A percentile compares a stretch with the other conserved stretches of the same genome.
These are phyloP conservation scores for Penicillium sp. DNA, from an alignment of 2,329 filamentous ascomycete species.

Conservation along the genomic window DNA sequence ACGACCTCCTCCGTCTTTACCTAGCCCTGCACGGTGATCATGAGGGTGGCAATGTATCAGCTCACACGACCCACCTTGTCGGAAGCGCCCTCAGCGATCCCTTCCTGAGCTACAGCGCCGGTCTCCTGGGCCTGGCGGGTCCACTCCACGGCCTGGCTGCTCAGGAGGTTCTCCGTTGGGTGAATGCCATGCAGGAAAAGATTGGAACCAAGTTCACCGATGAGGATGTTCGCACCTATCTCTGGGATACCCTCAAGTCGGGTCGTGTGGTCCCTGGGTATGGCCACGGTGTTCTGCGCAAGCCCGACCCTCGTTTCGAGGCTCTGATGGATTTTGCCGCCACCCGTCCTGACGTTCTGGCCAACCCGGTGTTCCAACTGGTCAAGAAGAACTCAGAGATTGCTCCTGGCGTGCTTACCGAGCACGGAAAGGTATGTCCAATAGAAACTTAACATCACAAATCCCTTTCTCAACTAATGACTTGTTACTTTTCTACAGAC, in stretches of 20 bases:
- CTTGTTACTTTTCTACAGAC: slow-evolving; percentile 51
- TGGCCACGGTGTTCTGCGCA: slow-evolving; percentile 91
- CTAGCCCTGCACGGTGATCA: slow-evolving; percentile 96
- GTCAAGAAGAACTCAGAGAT: slow-evolving; percentile 92
- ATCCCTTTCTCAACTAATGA: neutral
- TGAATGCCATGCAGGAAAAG: slow-evolving; percentile 87
- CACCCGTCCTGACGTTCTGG: slow-evolving; percentile 76
- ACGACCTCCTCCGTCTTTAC: slow-evolving; percentile 90
- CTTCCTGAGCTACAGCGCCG: slow-evolving; percentile 93
- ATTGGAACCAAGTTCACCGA: slow-evolving; percentile 78
- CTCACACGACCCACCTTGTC: slow-evolving; percentile 91
- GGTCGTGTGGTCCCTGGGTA: slow-evolving; percentile 94
- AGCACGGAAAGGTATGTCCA: slow-evolving; percentile 75
- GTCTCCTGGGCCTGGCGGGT: slow-evolving; percentile 92
- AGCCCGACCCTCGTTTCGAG: slow-evolving; percentile 94
- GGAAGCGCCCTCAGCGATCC: slow-evolving; percentile 92
- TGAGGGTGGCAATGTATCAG: slow-evolving; percentile 96
- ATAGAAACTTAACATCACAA: neutral
- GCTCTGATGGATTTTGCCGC: slow-evolving; percentile 94
- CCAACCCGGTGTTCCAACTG: slow-evolving; percentile 87
- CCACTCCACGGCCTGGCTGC: slow-evolving; percentile 90
- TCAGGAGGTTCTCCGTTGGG: slow-evolving; percentile 96
- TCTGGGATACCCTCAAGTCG: slow-evolving; percentile 90
- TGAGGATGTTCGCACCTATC: slow-evolving; percentile 79
- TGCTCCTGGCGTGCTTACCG: slow-evolving; percentile 81